A percentile compares a stretch with the other conserved stretches of the same genome.
Evolutionary conservation across 768 basidiomycete species (phyloP).

Genomic region (Mycena leptocephala): DNA sequence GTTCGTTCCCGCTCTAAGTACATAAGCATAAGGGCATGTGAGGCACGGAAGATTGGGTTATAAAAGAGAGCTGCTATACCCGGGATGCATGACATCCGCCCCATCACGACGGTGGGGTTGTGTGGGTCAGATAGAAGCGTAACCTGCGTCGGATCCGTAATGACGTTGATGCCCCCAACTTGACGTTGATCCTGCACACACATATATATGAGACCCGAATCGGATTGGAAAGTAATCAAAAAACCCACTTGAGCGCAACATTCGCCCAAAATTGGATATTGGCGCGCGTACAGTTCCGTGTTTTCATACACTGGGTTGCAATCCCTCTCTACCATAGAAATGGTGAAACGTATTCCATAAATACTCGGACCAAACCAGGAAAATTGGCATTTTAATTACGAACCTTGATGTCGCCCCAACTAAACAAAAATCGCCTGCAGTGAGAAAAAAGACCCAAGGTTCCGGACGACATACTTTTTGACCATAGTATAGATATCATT

Average conservation of each 20-base stretch:
- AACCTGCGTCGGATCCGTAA: constrained; percentile 79
- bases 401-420: constrained; percentile 80
- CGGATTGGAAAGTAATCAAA: constrained; percentile 27
- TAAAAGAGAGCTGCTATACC: not conserved
- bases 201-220: not conserved
- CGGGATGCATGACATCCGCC: constrained; percentile 53
- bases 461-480: constrained; percentile 72
- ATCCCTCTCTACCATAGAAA: constrained; percentile 70
- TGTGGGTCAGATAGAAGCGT: constrained; percentile 76
- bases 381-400: too few relatives aligned
- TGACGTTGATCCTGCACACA: constrained; percentile 86
- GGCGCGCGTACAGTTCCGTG: constrained; percentile 73
- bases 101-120: constrained; percentile 89
- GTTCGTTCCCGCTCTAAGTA: constrained; percentile 79
- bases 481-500: constrained; percentile 84
- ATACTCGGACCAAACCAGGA: too few relatives aligned
- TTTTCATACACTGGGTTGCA: constrained; percentile 85
- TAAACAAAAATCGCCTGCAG: constrained; percentile 49
- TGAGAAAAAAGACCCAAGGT: not conserved
- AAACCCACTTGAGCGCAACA: constrained; percentile 80
- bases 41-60: constrained; percentile 19
- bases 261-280: constrained; percentile 88
- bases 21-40: constrained; percentile 87
- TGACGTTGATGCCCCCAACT: constrained; percentile 88
- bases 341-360: too few relatives aligned